Evolutionary conservation across 176 grass and related monocot species (phyloP).

Genomic region (Triticum monococcum): DNA sequence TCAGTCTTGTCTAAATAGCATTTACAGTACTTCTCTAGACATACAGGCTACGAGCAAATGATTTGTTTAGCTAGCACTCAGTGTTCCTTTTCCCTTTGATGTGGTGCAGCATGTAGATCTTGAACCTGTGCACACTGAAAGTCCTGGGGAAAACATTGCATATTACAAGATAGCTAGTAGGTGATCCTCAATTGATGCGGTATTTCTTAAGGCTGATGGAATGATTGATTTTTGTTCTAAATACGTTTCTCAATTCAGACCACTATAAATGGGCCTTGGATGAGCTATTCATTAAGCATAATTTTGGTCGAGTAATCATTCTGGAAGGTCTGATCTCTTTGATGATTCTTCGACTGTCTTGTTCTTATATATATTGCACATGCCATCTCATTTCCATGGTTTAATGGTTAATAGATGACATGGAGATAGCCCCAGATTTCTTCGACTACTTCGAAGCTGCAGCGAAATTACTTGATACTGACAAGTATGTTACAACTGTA

Average conservation of each 20-base stretch:
- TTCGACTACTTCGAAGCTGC: too few relatives aligned
- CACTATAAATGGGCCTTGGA: conserved; percentile 99
- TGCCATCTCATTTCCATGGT: too few relatives aligned
- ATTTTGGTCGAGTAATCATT: conserved; percentile 91
- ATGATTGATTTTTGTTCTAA: conserved; percentile 34
- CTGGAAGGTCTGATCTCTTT: conserved; percentile 73
- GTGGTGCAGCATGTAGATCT: conserved; percentile 80
- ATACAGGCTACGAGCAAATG: background rate
- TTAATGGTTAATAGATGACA: too few relatives aligned
- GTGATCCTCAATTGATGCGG: conserved; percentile 28
- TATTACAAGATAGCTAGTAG: conserved; percentile 99
- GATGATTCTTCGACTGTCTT: conserved; percentile 25
- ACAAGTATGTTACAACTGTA: too few relatives aligned
- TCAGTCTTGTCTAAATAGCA: too few relatives aligned
- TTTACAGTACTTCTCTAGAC: too few relatives aligned
- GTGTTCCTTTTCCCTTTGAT: conserved; percentile 25
- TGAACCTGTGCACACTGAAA: conserved; percentile 88
- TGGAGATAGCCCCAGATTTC: too few relatives aligned
- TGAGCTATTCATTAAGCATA: conserved; percentile 70
- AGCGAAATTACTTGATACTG: too few relatives aligned
- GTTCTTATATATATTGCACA: background rate
- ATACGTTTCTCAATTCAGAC: conserved; percentile 47
- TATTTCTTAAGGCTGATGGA: conserved; percentile 10
- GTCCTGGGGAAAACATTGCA: conserved; percentile 81
- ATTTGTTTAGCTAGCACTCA: background rate